Percentiles rank a stretch among this genome's conserved stretches.
Conservation (phyloP, 495 filamentous ascomycete species). For the Talaromyces borbonicus region DNA sequence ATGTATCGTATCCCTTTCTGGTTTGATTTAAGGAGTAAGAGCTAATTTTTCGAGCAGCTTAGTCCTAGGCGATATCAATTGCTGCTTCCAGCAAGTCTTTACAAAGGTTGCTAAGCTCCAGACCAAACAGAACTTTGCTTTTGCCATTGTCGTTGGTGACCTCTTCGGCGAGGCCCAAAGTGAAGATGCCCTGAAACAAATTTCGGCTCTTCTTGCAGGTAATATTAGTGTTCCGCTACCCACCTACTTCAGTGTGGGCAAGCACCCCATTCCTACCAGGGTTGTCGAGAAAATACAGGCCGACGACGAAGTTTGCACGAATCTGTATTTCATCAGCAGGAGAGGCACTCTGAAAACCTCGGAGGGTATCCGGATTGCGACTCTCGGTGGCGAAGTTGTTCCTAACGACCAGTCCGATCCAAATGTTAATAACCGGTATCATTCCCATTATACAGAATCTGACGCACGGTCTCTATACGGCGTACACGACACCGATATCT, state of each 20-base stretch:
- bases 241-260: conserved; percentile 79
- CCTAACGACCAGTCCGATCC: conserved; percentile 33
- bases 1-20: conserved; percentile 22
- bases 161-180: conserved; percentile 50
- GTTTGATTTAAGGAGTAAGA: neutral
- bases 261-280: conserved; percentile 50
- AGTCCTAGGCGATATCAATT: conserved; percentile 70
- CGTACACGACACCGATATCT: conserved; percentile 67
- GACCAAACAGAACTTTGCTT: conserved; percentile 72
- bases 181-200: conserved; percentile 43
- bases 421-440: conserved; percentile 50
- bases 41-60: conserved; percentile 41
- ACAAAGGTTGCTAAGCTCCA: conserved; percentile 69
- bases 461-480: conserved; percentile 68
- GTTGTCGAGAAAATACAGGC: conserved; percentile 64
- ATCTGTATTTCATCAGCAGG: conserved; percentile 81
- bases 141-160: conserved; percentile 76
- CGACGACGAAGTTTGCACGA: conserved; percentile 75
- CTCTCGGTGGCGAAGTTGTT: conserved; percentile 64
- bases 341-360: conserved; percentile 77
- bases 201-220: conserved; percentile 58
- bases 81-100: conserved; percentile 63
- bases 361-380: conserved; percentile 75
- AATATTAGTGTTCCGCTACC: conserved; percentile 63
- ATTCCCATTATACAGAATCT: conserved; percentile 60